phyloP scores from a whole-genome alignment of 257 asterid species.

The Scutellaria minor region DNA sequence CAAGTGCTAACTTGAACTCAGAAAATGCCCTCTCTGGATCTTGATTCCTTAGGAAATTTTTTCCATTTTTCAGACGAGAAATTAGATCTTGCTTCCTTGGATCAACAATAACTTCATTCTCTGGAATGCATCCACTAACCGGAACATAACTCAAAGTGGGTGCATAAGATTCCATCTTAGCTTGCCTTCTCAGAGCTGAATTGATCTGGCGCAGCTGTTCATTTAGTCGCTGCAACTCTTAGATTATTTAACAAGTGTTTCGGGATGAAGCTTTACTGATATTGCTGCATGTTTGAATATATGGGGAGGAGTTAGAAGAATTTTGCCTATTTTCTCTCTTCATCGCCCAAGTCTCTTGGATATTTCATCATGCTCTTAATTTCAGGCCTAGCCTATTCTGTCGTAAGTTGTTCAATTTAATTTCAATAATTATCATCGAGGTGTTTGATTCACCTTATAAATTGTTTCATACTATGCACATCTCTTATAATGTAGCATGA shows the following conservation, averaged over 20 bases:
- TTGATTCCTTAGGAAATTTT: conserved; percentile 81
- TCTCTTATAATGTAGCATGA: too few species aligned
- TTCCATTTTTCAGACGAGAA: conserved; percentile 79
- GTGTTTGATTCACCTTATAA: too few species aligned
- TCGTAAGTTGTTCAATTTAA: conserved; percentile 42
- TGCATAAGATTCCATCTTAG: conserved; percentile 95
- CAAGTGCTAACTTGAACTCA: conserved; percentile 88
- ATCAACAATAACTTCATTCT: conserved; percentile 86
- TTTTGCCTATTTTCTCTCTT: conserved; percentile 45
- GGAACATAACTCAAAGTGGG: conserved; percentile 97
- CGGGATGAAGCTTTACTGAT: conserved; percentile 55
- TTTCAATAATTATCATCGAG: background rate
- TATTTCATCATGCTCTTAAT: conserved; percentile 47
- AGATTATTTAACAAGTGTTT: conserved; percentile 57
- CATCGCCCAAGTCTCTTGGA: conserved; percentile 47
- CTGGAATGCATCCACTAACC: conserved; percentile 71
- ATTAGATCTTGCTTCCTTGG: conserved; percentile 78
- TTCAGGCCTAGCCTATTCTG: conserved; percentile 47
- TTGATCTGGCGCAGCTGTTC: conserved; percentile 98
- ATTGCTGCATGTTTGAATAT: conserved; percentile 61
- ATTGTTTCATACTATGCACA: too few species aligned
- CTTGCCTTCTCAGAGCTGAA: conserved; percentile 92
- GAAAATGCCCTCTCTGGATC: conserved; percentile 76
- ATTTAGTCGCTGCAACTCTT: conserved; percentile 77
- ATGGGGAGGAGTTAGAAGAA: conserved; percentile 46